phyloP scores from a whole-genome alignment of 768 basidiomycete genomes.

The Kwoniella sp. region DNA sequence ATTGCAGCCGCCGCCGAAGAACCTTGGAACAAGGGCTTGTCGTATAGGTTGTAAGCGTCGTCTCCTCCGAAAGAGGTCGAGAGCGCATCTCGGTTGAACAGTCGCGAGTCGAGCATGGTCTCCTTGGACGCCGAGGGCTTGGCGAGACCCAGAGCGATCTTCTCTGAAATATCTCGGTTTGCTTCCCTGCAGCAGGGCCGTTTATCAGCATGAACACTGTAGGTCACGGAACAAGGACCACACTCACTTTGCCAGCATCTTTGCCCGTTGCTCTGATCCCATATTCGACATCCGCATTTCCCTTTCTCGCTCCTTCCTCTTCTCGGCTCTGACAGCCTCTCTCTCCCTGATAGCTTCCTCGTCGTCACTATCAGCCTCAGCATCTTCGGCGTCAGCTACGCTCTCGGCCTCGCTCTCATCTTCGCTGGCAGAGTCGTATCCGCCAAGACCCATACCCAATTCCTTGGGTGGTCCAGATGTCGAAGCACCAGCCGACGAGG shows the following conservation, averaged over 20 bases:
- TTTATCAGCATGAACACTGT: background rate
- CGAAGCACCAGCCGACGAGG: conserved; percentile 48
- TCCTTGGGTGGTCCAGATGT: conserved; percentile 60
- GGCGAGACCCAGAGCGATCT: conserved; percentile 94
- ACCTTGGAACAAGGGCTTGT: conserved; percentile 92
- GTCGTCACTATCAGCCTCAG: conserved; percentile 61
- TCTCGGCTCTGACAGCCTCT: conserved; percentile 87
- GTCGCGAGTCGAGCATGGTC: conserved; percentile 91
- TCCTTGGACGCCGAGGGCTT: conserved; percentile 97
- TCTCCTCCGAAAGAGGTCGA: conserved; percentile 81
- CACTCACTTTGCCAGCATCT: conserved; percentile 77
- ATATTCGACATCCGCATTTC: conserved; percentile 99
- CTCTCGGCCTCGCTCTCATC: conserved; percentile 66
- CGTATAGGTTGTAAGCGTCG: conserved; percentile 92
- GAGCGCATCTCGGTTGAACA: conserved; percentile 95
- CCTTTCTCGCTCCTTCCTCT: conserved; percentile 88
- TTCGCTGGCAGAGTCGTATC: conserved; percentile 80
- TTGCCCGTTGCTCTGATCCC: conserved; percentile 94
- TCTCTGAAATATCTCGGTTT: conserved; percentile 98
- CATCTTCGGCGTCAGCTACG: conserved; percentile 58
- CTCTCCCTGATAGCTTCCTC: conserved; percentile 83
- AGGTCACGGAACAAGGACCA: background rate
- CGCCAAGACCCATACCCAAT: conserved; percentile 73
- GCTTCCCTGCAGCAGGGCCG: conserved; percentile 64
- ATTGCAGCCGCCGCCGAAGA: conserved; percentile 98